Evolutionary conservation across 371 early-diverging fungal species (phyloP).

Genomic region (Coemansia linderi): DNA sequence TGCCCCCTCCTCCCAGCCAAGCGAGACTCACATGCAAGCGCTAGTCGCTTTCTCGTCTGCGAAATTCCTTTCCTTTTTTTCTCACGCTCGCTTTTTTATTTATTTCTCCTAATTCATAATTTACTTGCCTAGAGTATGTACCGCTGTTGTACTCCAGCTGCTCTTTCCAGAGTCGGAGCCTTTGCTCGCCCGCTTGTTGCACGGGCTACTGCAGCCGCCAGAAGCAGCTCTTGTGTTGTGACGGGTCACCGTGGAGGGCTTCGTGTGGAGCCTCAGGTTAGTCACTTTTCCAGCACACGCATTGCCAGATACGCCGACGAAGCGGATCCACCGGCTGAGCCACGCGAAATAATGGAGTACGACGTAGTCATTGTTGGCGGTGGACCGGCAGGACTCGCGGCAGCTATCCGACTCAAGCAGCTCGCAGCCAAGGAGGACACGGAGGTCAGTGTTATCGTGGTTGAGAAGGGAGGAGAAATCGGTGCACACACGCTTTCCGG

Average conservation of each 20-base stretch:
- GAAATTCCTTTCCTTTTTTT: neutral
- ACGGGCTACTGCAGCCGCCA: neutral
- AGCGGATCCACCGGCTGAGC: constrained; percentile 11
- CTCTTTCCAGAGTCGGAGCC: constrained; percentile 5
- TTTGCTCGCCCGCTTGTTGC: constrained; percentile 8
- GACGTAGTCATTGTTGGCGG: constrained; percentile 97
- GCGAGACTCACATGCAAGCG: constrained; percentile 1
- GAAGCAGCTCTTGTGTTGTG: neutral
- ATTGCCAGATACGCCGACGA: constrained; percentile 4
- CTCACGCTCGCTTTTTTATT: constrained; percentile 1
- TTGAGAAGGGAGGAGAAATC: constrained; percentile 95
- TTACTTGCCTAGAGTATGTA: constrained; percentile 12
- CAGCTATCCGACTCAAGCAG: constrained; percentile 93
- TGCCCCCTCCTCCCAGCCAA: neutral
- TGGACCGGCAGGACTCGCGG: constrained; percentile 93
- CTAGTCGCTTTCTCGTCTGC: neutral
- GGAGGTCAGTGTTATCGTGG: constrained; percentile 86
- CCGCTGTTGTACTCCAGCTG: constrained; percentile 15
- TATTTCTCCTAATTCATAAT: neutral
- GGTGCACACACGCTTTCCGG: constrained; percentile 96
- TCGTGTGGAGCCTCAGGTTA: neutral
- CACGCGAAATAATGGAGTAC: constrained; percentile 79
- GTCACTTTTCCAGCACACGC: constrained; percentile 14
- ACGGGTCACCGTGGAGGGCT: neutral
- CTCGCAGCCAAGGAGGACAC: constrained; percentile 80